Evolutionary conservation across 73 alveolate genomes (phyloP), one percentile per base, ranked within the genome.

Genomic region (Blepharisma stoltei): DNA sequence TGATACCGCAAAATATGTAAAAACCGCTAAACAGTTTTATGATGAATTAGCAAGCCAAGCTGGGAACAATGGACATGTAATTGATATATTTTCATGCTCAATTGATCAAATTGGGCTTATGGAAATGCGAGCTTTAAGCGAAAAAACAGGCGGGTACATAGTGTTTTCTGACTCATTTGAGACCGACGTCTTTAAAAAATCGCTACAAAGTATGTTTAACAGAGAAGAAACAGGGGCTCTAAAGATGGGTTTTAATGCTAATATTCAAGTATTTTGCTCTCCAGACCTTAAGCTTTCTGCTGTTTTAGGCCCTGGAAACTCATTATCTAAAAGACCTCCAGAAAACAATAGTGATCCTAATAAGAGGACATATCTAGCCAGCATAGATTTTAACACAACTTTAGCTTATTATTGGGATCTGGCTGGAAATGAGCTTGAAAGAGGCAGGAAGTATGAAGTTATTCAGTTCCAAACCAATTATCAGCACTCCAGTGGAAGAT

Each of bases 131-230:
- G 86, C 88, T 65, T 76, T 94, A 83, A 83, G 93, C 44, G 98
- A 95, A 53, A 92, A 94, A 80, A 95, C 99, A 50, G 99, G 99
- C 20, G 99, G 99, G 60, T 93, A 83, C 81, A 91, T 97, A 82
- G 97, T 97, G 38, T 90, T 96, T 93, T 87, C 97, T n/a, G 99
- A 98, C 83, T 86, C 98, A 55, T 98, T 96, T 87, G 94, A 95
- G 83, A 93, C 97, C 73, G 97, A 97, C 55, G 98, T 97, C 52
- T 98, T 97, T 86, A 97, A 90, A 82, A 99, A 93, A 60, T 83
- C 97, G 11, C 78, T 88, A 37, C 21, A 32, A 53, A 27, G 1
- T 6, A 38, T 68, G 37, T 60, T 67, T 66, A 49, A 11, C 23
- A 7, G 85, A 8, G 84, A 54, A 47, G 87, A 84, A 27, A 75